phyloP scores from a whole-genome alignment of 2,329 filamentous ascomycete species.

The Ophiostoma novo-ulmi region DNA sequence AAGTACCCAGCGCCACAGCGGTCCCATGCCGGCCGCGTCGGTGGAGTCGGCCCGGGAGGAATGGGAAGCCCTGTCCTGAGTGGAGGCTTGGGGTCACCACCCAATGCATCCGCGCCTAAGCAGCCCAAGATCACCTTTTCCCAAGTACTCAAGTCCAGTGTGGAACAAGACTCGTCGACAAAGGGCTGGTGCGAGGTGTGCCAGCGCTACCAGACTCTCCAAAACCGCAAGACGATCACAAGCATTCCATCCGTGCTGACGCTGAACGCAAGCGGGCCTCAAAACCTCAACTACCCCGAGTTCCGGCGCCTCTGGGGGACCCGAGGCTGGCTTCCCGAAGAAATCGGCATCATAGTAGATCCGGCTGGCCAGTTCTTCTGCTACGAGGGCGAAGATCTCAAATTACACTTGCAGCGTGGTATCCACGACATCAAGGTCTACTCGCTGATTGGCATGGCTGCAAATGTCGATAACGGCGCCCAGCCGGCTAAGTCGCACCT shows the following conservation, averaged over 20 bases:
- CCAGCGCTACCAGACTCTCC: slow-evolving; percentile 81
- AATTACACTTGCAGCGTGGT: slow-evolving; percentile 70
- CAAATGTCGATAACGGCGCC: slow-evolving; percentile 81
- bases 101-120: slow-evolving; percentile 41
- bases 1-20: slow-evolving; percentile 60
- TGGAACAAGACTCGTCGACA: slow-evolving; percentile 82
- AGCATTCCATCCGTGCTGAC: slow-evolving; percentile 79
- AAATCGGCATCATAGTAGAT: slow-evolving; percentile 87
- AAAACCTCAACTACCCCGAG: slow-evolving; percentile 58
- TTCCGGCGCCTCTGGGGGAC: slow-evolving; percentile 80
- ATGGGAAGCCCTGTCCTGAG: background rate
- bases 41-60: slow-evolving; percentile 1
- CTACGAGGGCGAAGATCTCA: slow-evolving; percentile 87
- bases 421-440: slow-evolving; percentile 81
- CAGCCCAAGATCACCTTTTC: slow-evolving; percentile 66
- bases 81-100: background rate
- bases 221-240: slow-evolving; percentile 78
- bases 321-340: slow-evolving; percentile 85
- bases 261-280: slow-evolving; percentile 64
- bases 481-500: slow-evolving; percentile 77
- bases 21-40: background rate
- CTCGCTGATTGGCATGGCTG: slow-evolving; percentile 82
- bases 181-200: slow-evolving; percentile 93
- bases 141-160: slow-evolving; percentile 83
- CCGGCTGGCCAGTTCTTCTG: slow-evolving; percentile 82